phyloP scores from a whole-genome alignment of 2,329 filamentous ascomycete genomes.

The Exophiala spinifera region DNA sequence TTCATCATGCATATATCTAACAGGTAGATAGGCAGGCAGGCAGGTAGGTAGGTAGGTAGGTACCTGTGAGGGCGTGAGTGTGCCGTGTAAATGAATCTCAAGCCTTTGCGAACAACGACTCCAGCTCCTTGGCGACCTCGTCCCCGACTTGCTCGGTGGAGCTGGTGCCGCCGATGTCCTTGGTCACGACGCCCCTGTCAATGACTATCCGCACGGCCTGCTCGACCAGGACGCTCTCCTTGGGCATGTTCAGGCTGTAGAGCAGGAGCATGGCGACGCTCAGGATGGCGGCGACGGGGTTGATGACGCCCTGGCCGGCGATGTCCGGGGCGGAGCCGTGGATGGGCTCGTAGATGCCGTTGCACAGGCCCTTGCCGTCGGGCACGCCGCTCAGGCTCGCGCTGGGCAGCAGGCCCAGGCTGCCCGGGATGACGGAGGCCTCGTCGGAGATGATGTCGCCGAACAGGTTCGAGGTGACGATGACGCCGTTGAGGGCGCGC shows the following conservation, averaged over 20 bases:
- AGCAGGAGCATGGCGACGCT: slow-evolving; percentile 94
- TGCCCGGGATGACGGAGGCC: slow-evolving; percentile 89
- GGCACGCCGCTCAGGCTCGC: slow-evolving; percentile 84
- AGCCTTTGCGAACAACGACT: slow-evolving; percentile 58
- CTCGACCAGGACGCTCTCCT: slow-evolving; percentile 76
- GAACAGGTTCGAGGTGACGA: slow-evolving; percentile 91
- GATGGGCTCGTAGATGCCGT: slow-evolving; percentile 97
- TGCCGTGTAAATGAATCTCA: background rate
- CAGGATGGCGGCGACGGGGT: slow-evolving; percentile 86
- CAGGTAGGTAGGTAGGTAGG: no score
- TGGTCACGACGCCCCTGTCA: slow-evolving; percentile 73
- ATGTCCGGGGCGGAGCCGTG: slow-evolving; percentile 95
- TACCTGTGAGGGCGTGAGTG: no score
- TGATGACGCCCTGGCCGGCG: slow-evolving; percentile 84
- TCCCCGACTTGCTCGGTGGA: slow-evolving; percentile 79
- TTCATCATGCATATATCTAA: no score
- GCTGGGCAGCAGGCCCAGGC: slow-evolving; percentile 81
- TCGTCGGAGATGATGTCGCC: slow-evolving; percentile 96
- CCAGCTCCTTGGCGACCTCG: slow-evolving; percentile 71
- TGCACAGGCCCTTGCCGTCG: slow-evolving; percentile 62
- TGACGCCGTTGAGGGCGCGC: slow-evolving; percentile 77
- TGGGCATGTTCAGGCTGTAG: slow-evolving; percentile 79
- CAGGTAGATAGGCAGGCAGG: no score
- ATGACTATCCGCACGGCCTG: slow-evolving; percentile 75
- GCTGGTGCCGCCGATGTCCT: slow-evolving; percentile 76